phyloP scores from a whole-genome alignment of 2,329 filamentous ascomycete genomes.

The Aspergillus pseudoglaucus region DNA sequence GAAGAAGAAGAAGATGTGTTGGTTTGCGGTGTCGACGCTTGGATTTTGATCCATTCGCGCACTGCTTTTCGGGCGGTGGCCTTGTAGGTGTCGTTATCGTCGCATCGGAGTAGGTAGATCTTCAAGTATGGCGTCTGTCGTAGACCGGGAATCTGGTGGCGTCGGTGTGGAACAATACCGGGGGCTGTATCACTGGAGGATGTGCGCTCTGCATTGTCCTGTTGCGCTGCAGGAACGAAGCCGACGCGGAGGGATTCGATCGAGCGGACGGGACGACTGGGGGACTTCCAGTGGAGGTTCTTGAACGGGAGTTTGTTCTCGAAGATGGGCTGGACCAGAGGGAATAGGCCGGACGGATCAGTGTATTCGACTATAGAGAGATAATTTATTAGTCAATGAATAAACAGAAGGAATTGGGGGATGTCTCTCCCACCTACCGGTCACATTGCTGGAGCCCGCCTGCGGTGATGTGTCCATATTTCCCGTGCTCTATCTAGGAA shows the following conservation, averaged over 20 bases:
- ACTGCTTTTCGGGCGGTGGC: constrained; percentile 67
- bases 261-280: constrained; percentile 80
- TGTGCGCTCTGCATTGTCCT: constrained; percentile 26
- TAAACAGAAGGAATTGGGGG: constrained; percentile 2
- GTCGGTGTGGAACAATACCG: constrained; percentile 45
- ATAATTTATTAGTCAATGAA: constrained; percentile 14
- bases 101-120: constrained; percentile 79
- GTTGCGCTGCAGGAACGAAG: constrained; percentile 58
- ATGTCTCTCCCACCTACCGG: constrained; percentile 46
- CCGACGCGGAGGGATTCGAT: constrained; percentile 91
- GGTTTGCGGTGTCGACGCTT: constrained; percentile 54
- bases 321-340: constrained; percentile 70
- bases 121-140: constrained; percentile 92
- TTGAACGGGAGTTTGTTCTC: constrained; percentile 73
- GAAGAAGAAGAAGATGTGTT: neutral
- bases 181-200: constrained; percentile 32
- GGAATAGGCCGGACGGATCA: constrained; percentile 85
- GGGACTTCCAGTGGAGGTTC: constrained; percentile 96
- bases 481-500: constrained; percentile 22
- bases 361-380: constrained; percentile 74
- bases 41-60: constrained; percentile 82
- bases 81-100: constrained; percentile 95
- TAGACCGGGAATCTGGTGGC: constrained; percentile 92
- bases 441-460: constrained; percentile 65
- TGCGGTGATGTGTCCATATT: constrained; percentile 38